Base-by-base conservation (phyloP, 73 alveolate genomes). In the Effrenium voratum region DNA sequence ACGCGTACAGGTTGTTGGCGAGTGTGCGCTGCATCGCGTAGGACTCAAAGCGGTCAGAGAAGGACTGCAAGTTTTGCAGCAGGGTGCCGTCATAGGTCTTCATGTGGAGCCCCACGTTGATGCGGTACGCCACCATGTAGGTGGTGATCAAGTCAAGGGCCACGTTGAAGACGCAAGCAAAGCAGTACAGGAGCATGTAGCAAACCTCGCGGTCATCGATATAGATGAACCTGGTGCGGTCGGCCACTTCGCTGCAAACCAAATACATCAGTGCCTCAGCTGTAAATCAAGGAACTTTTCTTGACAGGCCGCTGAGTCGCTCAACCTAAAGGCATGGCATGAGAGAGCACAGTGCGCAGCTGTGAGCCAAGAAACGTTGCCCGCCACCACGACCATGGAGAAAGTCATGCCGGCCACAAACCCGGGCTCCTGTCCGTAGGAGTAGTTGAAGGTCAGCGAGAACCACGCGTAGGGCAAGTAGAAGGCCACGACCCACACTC, bases 231-330 rank as follows among this genome's bases (percentile, higher is more conserved):
- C 98, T 63, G 24, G 91, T 92, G 80, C 98, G 98, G 81, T 92
- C 98, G 24, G 98, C 98, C 81, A 92, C 98, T 66, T 92, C 98
- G 28, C 91, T 66, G 66, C 98, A 92, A 38, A 92, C 98, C 98
- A 92, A 28, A 49, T 92, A 92, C 98, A 73, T 91, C 77, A 91
- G 28, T 32, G 98, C n/a, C n/a, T n/a, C n/a, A n/a, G n/a, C n/a
- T n/a, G n/a, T n/a, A n/a, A n/a, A n/a, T n/a, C n/a, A n/a, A n/a
- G n/a, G n/a, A n/a, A n/a, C n/a, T n/a, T n/a, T n/a, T n/a, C n/a
- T n/a, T n/a, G n/a, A n/a, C n/a, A n/a, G n/a, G n/a, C n/a, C n/a
- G n/a, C n/a, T n/a, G n/a, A n/a, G n/a, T n/a, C n/a, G n/a, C n/a
- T n/a, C n/a, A n/a, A n/a, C n/a, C n/a, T n/a, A n/a, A n/a, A n/a